Percentiles rank a stretch among this genome's conserved stretches.
Conservation (phyloP, 2,329 filamentous ascomycete genomes). For the Magnaporthiopsis rhizophila region DNA sequence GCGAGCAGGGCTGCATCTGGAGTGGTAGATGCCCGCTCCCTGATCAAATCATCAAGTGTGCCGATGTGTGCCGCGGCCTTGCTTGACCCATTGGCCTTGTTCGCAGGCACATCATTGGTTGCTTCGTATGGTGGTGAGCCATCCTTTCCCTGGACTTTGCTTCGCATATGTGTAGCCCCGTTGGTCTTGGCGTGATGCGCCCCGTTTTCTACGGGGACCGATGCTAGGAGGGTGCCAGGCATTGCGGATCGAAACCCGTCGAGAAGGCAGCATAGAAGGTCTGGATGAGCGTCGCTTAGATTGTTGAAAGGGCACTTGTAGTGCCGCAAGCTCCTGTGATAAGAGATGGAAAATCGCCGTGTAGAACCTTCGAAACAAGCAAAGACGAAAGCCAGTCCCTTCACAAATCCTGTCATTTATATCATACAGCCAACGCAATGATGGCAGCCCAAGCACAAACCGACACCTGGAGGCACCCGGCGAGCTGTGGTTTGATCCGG, state of each 20-base stretch:
- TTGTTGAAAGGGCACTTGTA: not conserved
- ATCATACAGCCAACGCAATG: not conserved
- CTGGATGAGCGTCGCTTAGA: no score
- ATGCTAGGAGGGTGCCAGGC: not conserved
- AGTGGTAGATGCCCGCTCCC: conserved; percentile 2
- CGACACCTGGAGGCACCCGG: no score
- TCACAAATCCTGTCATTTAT: not conserved
- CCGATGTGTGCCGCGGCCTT: conserved; percentile 1
- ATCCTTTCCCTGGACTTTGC: not conserved
- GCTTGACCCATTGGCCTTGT: not conserved
- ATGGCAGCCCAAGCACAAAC: no score
- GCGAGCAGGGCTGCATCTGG: conserved; percentile 4
- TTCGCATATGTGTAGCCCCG: not conserved
- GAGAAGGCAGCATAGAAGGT: not conserved
- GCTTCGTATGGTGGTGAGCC: no score
- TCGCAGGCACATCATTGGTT: not conserved
- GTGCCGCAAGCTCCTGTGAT: not conserved
- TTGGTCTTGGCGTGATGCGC: not conserved
- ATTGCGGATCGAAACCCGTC: not conserved
- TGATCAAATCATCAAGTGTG: conserved; percentile 5
- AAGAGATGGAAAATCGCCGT: not conserved
- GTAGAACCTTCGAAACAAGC: not conserved
- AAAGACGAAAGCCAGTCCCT: not conserved
- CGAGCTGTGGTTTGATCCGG: not conserved
- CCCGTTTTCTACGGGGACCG: not conserved